These are phyloP conservation scores for Amphicarpaea edgeworthii DNA, from an alignment of 306 rosid species.

Conservation along the genomic window DNA sequence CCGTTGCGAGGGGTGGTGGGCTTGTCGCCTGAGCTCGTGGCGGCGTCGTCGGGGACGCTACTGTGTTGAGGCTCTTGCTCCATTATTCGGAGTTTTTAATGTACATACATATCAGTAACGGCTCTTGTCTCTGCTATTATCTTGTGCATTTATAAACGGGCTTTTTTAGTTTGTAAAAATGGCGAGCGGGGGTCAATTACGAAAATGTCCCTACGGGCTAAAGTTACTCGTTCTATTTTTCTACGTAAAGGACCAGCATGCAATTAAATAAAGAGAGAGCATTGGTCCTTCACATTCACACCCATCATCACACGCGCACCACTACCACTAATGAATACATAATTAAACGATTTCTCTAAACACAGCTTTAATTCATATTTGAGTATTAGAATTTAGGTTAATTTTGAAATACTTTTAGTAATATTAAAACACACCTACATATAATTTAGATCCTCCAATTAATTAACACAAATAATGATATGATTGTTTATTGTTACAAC, in stretches of 20 bases:
- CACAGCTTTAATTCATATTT: too few species aligned
- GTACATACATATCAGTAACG: background rate
- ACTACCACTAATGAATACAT: background rate
- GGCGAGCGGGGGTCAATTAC: conserved; percentile 21
- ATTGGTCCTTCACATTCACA: conserved; percentile 24
- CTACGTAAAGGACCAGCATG: conserved; percentile 56
- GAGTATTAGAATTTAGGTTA: background rate
- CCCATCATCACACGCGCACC: conserved; percentile 5
- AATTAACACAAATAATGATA: background rate
- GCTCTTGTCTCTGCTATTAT: background rate
- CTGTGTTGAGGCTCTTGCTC: conserved; percentile 52
- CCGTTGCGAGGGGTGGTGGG: background rate
- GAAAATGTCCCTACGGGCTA: background rate
- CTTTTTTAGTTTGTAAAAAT: background rate
- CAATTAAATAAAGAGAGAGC: conserved; percentile 41
- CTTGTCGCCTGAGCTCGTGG: conserved; percentile 42
- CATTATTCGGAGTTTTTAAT: conserved; percentile 52
- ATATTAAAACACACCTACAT: background rate
- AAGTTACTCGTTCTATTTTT: conserved; percentile 33
- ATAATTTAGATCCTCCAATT: background rate
- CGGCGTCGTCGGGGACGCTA: conserved; percentile 41
- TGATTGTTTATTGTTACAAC: background rate
- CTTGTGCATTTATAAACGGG: conserved; percentile 37
- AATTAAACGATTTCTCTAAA: background rate
- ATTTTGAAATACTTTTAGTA: too few species aligned